Conservation (phyloP, 2,329 filamentous ascomycete genomes). For the Nothophaeocryptopus gaeumannii region DNA sequence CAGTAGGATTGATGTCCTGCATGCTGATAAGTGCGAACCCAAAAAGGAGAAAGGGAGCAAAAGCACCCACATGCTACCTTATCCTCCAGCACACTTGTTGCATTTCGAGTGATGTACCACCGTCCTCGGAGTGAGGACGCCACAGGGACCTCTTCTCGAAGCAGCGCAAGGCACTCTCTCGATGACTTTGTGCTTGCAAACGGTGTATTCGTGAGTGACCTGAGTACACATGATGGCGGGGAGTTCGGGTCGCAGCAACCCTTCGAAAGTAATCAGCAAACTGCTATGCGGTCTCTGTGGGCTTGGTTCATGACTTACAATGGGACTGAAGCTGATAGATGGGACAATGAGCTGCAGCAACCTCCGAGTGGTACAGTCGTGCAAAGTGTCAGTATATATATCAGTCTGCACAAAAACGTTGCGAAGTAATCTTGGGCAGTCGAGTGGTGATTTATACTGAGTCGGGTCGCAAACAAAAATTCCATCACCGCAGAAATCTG, state of each 20-base stretch:
- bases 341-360: no score
- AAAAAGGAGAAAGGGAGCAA: background rate
- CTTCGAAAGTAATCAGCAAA: no score
- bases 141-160: constrained; percentile 43
- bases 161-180: constrained; percentile 48
- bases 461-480: constrained; percentile 26
- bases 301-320: no score
- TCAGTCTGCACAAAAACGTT: no score
- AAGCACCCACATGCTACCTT: constrained; percentile 2
- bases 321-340: no score
- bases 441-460: constrained; percentile 21
- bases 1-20: background rate
- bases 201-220: constrained; percentile 46
- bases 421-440: constrained; percentile 4
- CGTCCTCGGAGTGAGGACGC: constrained; percentile 41
- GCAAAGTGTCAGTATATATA: no score
- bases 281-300: background rate
- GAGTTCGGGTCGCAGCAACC: no score
- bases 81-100: constrained; percentile 45
- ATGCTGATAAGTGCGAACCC: background rate
- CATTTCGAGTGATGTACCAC: constrained; percentile 51
- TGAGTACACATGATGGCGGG: constrained; percentile 44
- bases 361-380: no score
- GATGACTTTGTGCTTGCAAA: constrained; percentile 44
- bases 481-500: constrained; percentile 23